Conservation (phyloP, 352 stramenopile species). For the Globisporangium nunn region DNA sequence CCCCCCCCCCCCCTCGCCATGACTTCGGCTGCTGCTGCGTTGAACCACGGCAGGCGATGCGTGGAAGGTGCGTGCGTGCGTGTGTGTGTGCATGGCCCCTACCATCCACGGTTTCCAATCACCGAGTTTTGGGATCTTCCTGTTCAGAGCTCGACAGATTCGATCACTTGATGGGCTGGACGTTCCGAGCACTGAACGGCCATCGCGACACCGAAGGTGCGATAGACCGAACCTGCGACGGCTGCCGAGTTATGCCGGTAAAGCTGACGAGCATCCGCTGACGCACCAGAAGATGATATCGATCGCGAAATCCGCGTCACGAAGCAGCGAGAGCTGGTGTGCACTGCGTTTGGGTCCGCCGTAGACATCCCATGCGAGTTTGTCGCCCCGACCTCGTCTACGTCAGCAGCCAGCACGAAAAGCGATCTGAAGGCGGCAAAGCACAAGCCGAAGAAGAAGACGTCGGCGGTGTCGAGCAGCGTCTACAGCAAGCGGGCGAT, state of each 20-base stretch:
- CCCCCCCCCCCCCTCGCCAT: slow-evolving; percentile 1
- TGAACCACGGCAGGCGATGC: slow-evolving; percentile 20
- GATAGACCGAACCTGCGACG: neutral
- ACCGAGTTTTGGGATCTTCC: neutral
- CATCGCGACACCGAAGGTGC: slow-evolving; percentile 11
- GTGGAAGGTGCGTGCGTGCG: slow-evolving; percentile 17
- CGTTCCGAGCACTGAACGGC: slow-evolving; percentile 27
- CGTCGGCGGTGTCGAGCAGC: slow-evolving; percentile 6
- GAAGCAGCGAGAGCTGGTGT: slow-evolving; percentile 17
- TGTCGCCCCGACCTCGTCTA: slow-evolving; percentile 19
- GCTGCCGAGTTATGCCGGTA: neutral
- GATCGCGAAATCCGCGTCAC: slow-evolving; percentile 7
- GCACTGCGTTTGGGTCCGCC: slow-evolving; percentile 27
- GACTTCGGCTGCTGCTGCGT: slow-evolving; percentile 6
- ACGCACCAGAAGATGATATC: slow-evolving; percentile 7
- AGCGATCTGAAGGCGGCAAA: slow-evolving; percentile 8
- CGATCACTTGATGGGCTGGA: slow-evolving; percentile 53
- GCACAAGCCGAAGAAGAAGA: slow-evolving; percentile 13
- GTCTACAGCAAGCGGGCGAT: slow-evolving; percentile 28
- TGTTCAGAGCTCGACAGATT: slow-evolving; percentile 47
- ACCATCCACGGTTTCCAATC: neutral
- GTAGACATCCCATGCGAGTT: slow-evolving; percentile 38
- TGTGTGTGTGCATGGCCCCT: neutral
- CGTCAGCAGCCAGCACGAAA: neutral
- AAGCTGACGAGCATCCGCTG: neutral